A percentile compares a stretch with the other conserved stretches of the same genome.
Evolutionary conservation across 352 stramenopile species (phyloP).

Genomic region (Phytophthora citricola): DNA sequence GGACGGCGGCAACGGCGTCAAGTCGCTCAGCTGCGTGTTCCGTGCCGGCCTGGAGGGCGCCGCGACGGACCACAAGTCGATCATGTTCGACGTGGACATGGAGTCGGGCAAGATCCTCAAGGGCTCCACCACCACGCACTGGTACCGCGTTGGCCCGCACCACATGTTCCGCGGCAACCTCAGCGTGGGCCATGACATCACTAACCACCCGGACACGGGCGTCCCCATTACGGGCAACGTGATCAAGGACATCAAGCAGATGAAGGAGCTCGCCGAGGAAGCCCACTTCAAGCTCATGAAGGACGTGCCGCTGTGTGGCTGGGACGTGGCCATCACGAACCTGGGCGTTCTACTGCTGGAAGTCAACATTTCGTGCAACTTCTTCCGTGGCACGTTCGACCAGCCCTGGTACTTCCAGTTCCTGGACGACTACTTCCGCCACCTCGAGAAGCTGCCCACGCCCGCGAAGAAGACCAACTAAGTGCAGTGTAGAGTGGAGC

Average conservation of each 20-base stretch:
- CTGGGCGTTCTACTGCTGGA: conserved; percentile 89
- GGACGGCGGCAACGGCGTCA: conserved; percentile 64
- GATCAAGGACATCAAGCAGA: conserved; percentile 90
- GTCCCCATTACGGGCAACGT: conserved; percentile 87
- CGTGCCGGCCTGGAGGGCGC: conserved; percentile 74
- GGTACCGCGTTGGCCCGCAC: conserved; percentile 91
- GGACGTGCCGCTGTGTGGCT: conserved; percentile 92
- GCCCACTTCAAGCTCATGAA: conserved; percentile 93
- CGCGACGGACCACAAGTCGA: conserved; percentile 97
- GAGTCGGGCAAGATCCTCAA: conserved; percentile 92
- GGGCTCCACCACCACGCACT: conserved; percentile 97
- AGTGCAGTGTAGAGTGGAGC: conserved; percentile 10
- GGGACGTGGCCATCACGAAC: conserved; percentile 93
- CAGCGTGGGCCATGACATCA: conserved; percentile 88
- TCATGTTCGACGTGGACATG: conserved; percentile 98
- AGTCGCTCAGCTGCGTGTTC: conserved; percentile 86
- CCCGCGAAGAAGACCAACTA: conserved; percentile 55
- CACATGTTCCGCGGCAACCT: conserved; percentile 80
- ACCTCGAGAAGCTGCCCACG: conserved; percentile 70
- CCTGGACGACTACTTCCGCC: conserved; percentile 85
- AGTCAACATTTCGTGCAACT: conserved; percentile 96
- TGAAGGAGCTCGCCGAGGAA: conserved; percentile 82
- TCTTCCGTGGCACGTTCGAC: conserved; percentile 93
- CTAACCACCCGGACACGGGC: conserved; percentile 90
- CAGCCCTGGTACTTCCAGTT: conserved; percentile 89